Conservation (phyloP, 2,329 filamentous ascomycete genomes). For the Chaetomium globosum region DNA sequence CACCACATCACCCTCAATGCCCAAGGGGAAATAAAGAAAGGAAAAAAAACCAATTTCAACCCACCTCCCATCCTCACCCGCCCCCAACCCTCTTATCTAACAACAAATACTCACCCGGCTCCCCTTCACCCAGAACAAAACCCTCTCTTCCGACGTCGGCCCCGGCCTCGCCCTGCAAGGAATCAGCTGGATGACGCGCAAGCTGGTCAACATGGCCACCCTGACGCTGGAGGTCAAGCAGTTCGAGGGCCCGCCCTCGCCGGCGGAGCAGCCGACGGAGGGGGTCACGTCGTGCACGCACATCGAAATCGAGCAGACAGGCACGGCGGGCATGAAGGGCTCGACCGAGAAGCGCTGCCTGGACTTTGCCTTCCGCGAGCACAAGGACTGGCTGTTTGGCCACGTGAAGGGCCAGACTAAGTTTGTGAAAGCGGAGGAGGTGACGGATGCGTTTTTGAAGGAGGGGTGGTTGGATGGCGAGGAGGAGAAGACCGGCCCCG, state of each 20-base stretch:
- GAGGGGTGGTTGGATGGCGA: slow-evolving; percentile 63
- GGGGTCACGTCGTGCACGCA: slow-evolving; percentile 48
- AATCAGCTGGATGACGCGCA: slow-evolving; percentile 71
- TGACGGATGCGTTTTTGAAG: slow-evolving; percentile 60
- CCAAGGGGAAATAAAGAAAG: background rate
- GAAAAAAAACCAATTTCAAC: too few relatives aligned
- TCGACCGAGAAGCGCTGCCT: slow-evolving; percentile 59
- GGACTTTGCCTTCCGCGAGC: slow-evolving; percentile 59
- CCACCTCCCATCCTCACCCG: background rate
- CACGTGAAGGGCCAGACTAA: slow-evolving; percentile 62
- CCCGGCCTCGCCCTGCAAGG: slow-evolving; percentile 72
- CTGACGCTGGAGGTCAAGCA: slow-evolving; percentile 67
- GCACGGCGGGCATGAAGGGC: slow-evolving; percentile 70
- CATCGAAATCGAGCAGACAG: slow-evolving; percentile 72
- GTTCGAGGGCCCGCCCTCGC: slow-evolving; percentile 50
- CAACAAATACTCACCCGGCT: background rate
- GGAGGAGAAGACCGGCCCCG: slow-evolving; percentile 53
- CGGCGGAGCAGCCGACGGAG: slow-evolving; percentile 38
- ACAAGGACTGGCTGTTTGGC: slow-evolving; percentile 81
- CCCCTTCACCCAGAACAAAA: slow-evolving; percentile 66
- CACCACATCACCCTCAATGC: slow-evolving; percentile 15
- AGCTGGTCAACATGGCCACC: slow-evolving; percentile 68
- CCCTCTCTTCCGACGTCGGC: slow-evolving; percentile 69
- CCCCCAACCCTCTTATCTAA: slow-evolving; percentile 4
- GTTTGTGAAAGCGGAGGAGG: slow-evolving; percentile 52